These are phyloP conservation scores for Berberis thunbergii DNA, from an alignment of 164 flowering plant species.

Conservation along the genomic window DNA sequence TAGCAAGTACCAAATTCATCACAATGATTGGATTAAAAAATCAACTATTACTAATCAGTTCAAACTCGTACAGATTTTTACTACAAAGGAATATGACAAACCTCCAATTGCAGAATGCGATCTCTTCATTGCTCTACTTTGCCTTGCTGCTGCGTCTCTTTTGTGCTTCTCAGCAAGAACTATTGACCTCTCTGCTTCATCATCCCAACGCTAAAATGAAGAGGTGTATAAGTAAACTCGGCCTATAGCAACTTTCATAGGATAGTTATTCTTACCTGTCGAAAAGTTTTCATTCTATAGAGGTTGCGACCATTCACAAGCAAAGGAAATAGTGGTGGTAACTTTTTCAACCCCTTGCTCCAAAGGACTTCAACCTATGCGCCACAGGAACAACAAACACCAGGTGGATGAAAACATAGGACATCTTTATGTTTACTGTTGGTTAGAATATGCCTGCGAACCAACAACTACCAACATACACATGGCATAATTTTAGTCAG, in stretches of 20 bases:
- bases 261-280: constrained; percentile 45
- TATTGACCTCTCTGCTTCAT: constrained; percentile 40
- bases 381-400: constrained; percentile 7
- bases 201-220: constrained; percentile 35
- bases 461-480: no score
- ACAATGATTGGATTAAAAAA: background rate
- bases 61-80: background rate
- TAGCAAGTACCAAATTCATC: background rate
- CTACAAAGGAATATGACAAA: constrained; percentile 7
- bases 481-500: no score
- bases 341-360: constrained; percentile 72
- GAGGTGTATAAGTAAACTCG: background rate
- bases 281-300: constrained; percentile 54
- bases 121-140: constrained; percentile 28
- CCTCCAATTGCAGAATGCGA: constrained; percentile 17
- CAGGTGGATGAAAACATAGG: background rate
- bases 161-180: constrained; percentile 53
- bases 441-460: no score
- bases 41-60: background rate
- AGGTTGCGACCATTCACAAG: constrained; percentile 86
- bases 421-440: background rate
- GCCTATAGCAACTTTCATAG: background rate
- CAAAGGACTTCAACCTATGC: constrained; percentile 74
- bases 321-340: constrained; percentile 72
- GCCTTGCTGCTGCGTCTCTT: constrained; percentile 53